Conservation (phyloP, 2,329 filamentous ascomycete genomes). For the Claviceps sp. region DNA sequence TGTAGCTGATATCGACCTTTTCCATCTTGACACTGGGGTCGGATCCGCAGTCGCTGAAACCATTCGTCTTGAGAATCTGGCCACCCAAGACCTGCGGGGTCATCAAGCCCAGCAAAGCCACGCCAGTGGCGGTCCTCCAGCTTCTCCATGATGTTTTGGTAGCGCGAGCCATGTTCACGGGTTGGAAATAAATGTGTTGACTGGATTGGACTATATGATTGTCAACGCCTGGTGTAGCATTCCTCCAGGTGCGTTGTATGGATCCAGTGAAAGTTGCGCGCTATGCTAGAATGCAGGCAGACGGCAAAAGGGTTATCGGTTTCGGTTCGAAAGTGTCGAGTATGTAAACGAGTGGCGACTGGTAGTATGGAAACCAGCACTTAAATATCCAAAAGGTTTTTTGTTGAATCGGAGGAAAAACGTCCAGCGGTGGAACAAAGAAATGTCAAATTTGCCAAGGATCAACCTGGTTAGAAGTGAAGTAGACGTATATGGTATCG, state of each 20-base stretch:
- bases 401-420: background rate
- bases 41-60: constrained; percentile 58
- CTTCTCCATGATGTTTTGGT: constrained; percentile 15
- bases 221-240: background rate
- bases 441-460: constrained; percentile 30
- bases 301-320: background rate
- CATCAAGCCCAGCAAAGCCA: constrained; percentile 23
- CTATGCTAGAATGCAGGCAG: background rate
- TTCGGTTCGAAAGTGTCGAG: background rate
- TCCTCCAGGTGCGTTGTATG: background rate
- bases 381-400: too few species aligned
- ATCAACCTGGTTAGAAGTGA: constrained; percentile 35
- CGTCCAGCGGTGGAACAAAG: constrained; percentile 6
- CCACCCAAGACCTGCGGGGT: constrained; percentile 41
- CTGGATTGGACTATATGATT: background rate
- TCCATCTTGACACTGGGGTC: constrained; percentile 51
- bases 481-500: constrained; percentile 8
- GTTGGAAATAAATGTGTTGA: too few species aligned
- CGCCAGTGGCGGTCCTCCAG: constrained; percentile 12
- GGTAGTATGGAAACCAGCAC: too few species aligned
- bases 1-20: constrained; percentile 64
- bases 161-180: constrained; percentile 18
- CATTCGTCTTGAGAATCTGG: constrained; percentile 66
- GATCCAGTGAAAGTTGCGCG: background rate
- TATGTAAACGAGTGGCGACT: too few species aligned